Evolutionary conservation across 768 basidiomycete species (phyloP).

Genomic region (Serendipita indica): DNA sequence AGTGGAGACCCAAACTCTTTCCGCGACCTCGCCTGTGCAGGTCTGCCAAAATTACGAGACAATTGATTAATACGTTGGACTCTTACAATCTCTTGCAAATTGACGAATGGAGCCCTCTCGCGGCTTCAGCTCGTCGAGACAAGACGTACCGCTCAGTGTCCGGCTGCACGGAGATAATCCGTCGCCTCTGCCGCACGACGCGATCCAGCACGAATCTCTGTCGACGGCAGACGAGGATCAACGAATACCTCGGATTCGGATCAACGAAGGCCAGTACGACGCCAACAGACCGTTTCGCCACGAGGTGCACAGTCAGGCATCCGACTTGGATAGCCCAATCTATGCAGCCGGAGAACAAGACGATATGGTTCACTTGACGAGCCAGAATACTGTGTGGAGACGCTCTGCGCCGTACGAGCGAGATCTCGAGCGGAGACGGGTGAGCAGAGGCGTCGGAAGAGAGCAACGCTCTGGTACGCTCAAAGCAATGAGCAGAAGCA

Average conservation of each 20-base stretch:
- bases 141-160: background rate
- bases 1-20: too few relatives aligned
- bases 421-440: conserved; percentile 2
- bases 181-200: background rate
- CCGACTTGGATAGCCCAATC: conserved; percentile 7
- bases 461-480: conserved; percentile 9
- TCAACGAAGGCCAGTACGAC: background rate
- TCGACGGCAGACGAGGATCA: background rate
- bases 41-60: conserved; percentile 1
- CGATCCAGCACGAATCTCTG: conserved; percentile 1
- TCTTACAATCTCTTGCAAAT: background rate
- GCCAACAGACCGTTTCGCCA: background rate
- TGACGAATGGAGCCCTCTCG: background rate
- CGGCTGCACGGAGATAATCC: background rate
- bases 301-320: conserved; percentile 6
- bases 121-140: too few relatives aligned
- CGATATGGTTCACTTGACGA: conserved; percentile 3
- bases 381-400: conserved; percentile 4
- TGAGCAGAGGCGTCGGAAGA: background rate
- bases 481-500: conserved; percentile 12
- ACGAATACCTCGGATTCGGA: background rate
- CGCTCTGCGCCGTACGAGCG: conserved; percentile 8
- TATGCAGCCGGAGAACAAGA: background rate
- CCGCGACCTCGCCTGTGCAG: too few relatives aligned
- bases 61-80: background rate